Conservation (phyloP, 441 rosid species). For the Raphanus hybrid region DNA sequence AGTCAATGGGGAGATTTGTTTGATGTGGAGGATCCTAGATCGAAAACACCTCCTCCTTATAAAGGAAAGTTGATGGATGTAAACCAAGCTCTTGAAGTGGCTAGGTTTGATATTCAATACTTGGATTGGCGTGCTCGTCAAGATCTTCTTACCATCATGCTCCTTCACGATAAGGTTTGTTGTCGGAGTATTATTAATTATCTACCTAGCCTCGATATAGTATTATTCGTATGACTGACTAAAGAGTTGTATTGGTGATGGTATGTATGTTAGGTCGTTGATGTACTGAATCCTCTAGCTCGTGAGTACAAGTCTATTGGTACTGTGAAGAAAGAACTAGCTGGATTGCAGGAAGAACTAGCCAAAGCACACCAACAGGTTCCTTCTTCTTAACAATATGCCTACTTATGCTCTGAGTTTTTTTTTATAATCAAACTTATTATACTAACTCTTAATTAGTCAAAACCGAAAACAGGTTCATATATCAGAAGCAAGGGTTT, state of each 20-base stretch:
- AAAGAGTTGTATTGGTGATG: not conserved
- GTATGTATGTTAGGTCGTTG: conserved; percentile 68
- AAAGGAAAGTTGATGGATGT: conserved; percentile 90
- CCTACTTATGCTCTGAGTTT: no score
- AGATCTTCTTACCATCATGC: conserved; percentile 88
- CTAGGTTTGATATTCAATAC: conserved; percentile 88
- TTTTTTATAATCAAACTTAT: not conserved
- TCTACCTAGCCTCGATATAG: no score
- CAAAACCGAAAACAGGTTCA: conserved; percentile 64
- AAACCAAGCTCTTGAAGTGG: conserved; percentile 89
- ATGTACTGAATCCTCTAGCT: conserved; percentile 91
- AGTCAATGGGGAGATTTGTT: conserved; percentile 74
- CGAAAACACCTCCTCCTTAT: conserved; percentile 64
- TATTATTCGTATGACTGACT: no score
- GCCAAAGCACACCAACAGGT: conserved; percentile 86
- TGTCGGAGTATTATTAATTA: not conserved
- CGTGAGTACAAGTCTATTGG: conserved; percentile 93
- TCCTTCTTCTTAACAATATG: conserved; percentile 24
- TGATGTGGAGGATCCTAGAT: conserved; percentile 94
- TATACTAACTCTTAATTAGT: conserved; percentile 1
- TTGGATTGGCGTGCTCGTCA: conserved; percentile 96
- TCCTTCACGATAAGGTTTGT: conserved; percentile 87
- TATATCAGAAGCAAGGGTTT: conserved; percentile 91
- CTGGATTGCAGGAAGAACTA: conserved; percentile 81
- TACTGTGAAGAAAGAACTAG: conserved; percentile 87